phyloP scores from a whole-genome alignment of 2,329 filamentous ascomycete genomes.

The Trichoderma atrobrunneum region DNA sequence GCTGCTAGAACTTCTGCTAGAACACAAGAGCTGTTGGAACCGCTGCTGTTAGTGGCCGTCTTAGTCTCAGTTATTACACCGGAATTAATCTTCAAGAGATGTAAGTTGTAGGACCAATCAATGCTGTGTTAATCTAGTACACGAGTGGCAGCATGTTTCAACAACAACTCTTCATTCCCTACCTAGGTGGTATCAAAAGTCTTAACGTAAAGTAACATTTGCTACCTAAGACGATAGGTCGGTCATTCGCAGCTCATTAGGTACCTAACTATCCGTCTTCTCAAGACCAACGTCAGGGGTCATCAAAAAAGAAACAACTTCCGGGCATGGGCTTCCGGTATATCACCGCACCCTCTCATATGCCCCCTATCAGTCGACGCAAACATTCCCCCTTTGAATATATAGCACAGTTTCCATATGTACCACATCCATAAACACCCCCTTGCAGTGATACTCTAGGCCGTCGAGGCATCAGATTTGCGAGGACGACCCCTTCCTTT shows the following conservation, averaged over 20 bases:
- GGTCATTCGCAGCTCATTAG: not conserved
- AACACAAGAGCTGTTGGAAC: not conserved
- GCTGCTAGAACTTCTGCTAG: not conserved
- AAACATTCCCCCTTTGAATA: not conserved
- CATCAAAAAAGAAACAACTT: not conserved
- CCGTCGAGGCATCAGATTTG: constrained; percentile 20
- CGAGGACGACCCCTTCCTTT: constrained; percentile 26
- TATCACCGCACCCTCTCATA: not conserved
- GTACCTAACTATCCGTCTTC: not conserved
- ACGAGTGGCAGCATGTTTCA: not conserved
- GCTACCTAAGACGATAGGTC: not conserved
- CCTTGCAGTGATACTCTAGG: not conserved
- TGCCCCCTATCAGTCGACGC: not conserved
- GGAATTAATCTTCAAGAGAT: not conserved
- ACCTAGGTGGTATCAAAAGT: not conserved
- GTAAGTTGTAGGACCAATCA: not conserved
- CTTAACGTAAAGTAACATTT: not conserved
- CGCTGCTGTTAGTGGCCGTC: not conserved
- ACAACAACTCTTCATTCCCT: not conserved
- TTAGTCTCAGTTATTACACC: not conserved
- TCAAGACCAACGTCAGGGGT: not conserved
- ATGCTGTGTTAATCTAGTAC: not conserved
- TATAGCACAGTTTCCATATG: not conserved
- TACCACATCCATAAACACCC: too few relatives aligned
- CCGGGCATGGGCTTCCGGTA: not conserved